Percentiles rank a stretch among this genome's conserved stretches.
These are phyloP conservation scores for Malassezia restricta DNA, from an alignment of 1,284 basidiomycete species.

Conservation along the genomic window DNA sequence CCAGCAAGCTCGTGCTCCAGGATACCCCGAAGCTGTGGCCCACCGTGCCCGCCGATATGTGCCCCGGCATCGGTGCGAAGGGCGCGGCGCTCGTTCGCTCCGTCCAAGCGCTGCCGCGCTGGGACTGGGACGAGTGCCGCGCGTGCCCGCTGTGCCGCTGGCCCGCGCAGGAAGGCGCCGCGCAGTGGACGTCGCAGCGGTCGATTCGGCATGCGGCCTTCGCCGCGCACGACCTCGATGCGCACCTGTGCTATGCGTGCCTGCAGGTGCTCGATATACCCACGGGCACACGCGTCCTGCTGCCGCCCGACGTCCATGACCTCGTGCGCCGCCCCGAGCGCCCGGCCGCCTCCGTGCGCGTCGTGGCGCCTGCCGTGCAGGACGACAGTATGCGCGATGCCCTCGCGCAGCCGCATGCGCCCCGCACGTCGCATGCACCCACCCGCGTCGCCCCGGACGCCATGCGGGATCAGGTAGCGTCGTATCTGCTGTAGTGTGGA, in stretches of 20 bases:
- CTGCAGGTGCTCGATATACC: conserved; percentile 17
- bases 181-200: conserved; percentile 31
- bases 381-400: background rate
- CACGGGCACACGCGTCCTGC: background rate
- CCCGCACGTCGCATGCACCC: conserved; percentile 2
- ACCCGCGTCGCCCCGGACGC: conserved; percentile 11
- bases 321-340: background rate
- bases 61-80: conserved; percentile 24
- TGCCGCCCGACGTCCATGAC: conserved; percentile 4
- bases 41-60: background rate
- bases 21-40: conserved; percentile 3
- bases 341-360: background rate
- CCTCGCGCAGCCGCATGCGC: conserved; percentile 1
- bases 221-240: conserved; percentile 1
- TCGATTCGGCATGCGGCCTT: conserved; percentile 17
- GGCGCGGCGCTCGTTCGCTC: conserved; percentile 23
- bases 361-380: background rate
- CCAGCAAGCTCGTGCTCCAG: conserved; percentile 34
- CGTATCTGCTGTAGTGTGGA: conserved; percentile 5
- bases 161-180: conserved; percentile 23
- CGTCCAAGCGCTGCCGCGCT: conserved; percentile 15
- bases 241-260: conserved; percentile 23
- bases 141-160: conserved; percentile 34
- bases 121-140: conserved; percentile 8
- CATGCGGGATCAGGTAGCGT: conserved; percentile 7